Evolutionary conservation across 2,329 filamentous ascomycete species (phyloP).

Genomic region (Hymenoscyphus fructigenus): DNA sequence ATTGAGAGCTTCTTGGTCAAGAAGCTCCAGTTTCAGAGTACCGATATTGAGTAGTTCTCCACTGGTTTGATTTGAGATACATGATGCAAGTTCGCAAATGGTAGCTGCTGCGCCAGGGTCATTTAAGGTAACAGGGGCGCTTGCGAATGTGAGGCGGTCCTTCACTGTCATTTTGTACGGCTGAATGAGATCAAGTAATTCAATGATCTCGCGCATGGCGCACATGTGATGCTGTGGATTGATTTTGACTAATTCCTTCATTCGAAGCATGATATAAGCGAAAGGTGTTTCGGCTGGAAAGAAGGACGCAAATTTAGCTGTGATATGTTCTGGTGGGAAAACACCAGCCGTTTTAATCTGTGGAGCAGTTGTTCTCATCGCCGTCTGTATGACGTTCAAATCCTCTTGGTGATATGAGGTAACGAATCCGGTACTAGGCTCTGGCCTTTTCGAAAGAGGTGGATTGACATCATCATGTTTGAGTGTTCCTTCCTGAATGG

Average conservation of each 20-base stretch:
- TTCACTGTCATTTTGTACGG: constrained; percentile 64
- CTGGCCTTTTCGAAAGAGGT: constrained; percentile 1
- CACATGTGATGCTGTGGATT: constrained; percentile 71
- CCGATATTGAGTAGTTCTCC: constrained; percentile 75
- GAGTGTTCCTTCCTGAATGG: constrained; percentile 33
- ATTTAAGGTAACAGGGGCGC: constrained; percentile 63
- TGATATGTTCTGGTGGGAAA: constrained; percentile 65
- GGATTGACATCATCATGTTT: constrained; percentile 11
- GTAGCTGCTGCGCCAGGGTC: constrained; percentile 49
- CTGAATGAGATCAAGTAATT: constrained; percentile 74
- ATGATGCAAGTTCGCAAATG: constrained; percentile 63
- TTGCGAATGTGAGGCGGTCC: constrained; percentile 75
- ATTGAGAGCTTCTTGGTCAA: constrained; percentile 57
- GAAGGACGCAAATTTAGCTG: constrained; percentile 76
- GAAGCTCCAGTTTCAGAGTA: constrained; percentile 66
- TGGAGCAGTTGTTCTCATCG: constrained; percentile 62
- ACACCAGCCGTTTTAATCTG: constrained; percentile 72
- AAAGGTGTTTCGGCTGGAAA: constrained; percentile 81
- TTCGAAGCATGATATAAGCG: constrained; percentile 74
- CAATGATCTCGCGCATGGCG: constrained; percentile 56
- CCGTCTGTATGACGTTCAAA: constrained; percentile 57
- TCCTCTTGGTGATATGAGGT: constrained; percentile 76
- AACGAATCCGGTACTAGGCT: constrained; percentile 61
- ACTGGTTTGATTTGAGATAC: constrained; percentile 68
- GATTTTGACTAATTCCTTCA: constrained; percentile 64